These are phyloP conservation scores for Trichoderma guizhouense DNA, from an alignment of 2,329 filamentous ascomycete genomes.

Conservation along the genomic window DNA sequence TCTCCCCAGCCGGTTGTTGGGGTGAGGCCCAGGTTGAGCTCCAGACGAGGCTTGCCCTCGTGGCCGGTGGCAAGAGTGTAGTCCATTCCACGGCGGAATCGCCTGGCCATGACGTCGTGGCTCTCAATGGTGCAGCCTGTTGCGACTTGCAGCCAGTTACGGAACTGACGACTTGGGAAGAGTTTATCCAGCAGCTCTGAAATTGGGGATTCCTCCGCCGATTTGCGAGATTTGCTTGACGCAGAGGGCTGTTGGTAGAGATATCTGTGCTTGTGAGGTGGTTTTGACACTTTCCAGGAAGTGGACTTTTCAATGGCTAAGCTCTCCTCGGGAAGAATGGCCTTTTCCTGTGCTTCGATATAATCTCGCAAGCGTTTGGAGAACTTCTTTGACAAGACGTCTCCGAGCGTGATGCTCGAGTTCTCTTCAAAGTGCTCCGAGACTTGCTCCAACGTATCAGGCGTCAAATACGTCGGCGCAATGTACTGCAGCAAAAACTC, in stretches of 20 bases:
- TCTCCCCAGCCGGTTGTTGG: conserved; percentile 83
- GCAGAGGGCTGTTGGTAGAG: conserved; percentile 66
- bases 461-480: conserved; percentile 83
- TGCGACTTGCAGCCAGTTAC: conserved; percentile 81
- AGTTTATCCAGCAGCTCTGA: conserved; percentile 78
- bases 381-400: conserved; percentile 77
- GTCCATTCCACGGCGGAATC: conserved; percentile 82
- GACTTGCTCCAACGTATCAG: conserved; percentile 82
- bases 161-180: conserved; percentile 80
- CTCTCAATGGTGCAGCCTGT: conserved; percentile 72
- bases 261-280: conserved; percentile 94
- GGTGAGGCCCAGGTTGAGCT: conserved; percentile 84
- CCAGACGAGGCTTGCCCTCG: conserved; percentile 71
- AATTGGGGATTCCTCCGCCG: conserved; percentile 54
- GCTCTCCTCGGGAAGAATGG: conserved; percentile 44
- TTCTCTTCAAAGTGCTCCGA: conserved; percentile 75
- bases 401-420: conserved; percentile 77
- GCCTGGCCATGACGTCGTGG: conserved; percentile 74
- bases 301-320: conserved; percentile 56
- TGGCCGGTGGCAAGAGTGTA: conserved; percentile 92
- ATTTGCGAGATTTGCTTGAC: conserved; percentile 35
- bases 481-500: conserved; percentile 91
- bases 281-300: conserved; percentile 72
- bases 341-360: conserved; percentile 62
- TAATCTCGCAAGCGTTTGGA: conserved; percentile 66